Conservation (phyloP, 2,329 filamentous ascomycete genomes). For the Fusarium xyrophilum region DNA sequence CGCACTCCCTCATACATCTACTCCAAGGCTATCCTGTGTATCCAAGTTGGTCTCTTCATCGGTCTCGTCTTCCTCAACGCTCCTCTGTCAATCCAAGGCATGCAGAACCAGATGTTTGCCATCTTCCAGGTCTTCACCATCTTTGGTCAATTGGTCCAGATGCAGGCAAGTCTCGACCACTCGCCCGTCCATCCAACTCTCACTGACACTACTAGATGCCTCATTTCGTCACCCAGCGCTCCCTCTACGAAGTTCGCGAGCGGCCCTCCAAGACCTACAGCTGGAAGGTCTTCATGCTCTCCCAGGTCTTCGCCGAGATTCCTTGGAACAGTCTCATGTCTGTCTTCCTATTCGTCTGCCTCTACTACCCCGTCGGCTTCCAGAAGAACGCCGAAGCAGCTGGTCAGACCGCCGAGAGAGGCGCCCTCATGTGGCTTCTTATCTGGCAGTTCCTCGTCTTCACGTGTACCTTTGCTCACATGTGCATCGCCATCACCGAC, state of each 20-base stretch:
- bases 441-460: constrained; percentile 71
- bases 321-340: constrained; percentile 83
- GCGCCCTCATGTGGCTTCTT: constrained; percentile 72
- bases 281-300: constrained; percentile 85
- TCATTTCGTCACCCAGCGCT: constrained; percentile 80
- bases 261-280: constrained; percentile 83
- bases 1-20: constrained; percentile 89
- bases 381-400: constrained; percentile 66
- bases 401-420: constrained; percentile 54
- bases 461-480: constrained; percentile 70
- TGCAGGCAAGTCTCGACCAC: constrained; percentile 1
- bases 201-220: constrained; percentile 71
- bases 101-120: constrained; percentile 88
- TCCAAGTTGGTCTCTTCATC: constrained; percentile 73
- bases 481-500: constrained; percentile 69
- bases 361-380: constrained; percentile 86
- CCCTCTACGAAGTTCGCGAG: constrained; percentile 85
- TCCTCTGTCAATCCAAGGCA: constrained; percentile 73
- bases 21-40: constrained; percentile 76
- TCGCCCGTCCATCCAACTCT: rapidly evolving
- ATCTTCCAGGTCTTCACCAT: constrained; percentile 85
- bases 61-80: constrained; percentile 81
- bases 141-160: constrained; percentile 77
- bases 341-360: constrained; percentile 76
- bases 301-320: constrained; percentile 82